Percentiles rank a stretch among this genome's conserved stretches.
Conservation (phyloP, 2,329 filamentous ascomycete genomes). For the Colletotrichum agaves region DNA sequence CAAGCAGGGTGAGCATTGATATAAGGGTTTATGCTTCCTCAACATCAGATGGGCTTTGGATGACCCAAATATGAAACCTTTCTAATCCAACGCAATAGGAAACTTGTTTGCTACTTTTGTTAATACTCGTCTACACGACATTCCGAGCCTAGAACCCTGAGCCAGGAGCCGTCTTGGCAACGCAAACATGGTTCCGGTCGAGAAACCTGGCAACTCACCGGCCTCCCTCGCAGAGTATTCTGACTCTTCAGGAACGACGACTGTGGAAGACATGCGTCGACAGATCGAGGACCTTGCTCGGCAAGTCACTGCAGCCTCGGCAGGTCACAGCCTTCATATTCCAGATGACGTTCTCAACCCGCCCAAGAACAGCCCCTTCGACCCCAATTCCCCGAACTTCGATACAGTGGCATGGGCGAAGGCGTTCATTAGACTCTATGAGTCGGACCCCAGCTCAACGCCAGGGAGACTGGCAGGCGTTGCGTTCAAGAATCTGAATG, state of each 20-base stretch:
- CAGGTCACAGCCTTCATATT: not conserved
- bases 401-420: conserved; percentile 43
- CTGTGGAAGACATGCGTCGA: not conserved
- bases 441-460: conserved; percentile 42
- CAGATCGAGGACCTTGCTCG: conserved; percentile 28
- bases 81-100: not conserved
- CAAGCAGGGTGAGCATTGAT: no score
- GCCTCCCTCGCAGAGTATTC: not conserved
- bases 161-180: not conserved
- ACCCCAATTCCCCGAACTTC: conserved; percentile 43
- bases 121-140: not conserved
- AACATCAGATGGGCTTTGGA: not conserved
- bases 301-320: conserved; percentile 22
- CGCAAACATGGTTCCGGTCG: not conserved
- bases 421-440: conserved; percentile 42
- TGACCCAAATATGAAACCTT: not conserved
- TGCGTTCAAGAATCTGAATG: conserved; percentile 42
- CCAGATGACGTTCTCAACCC: conserved; percentile 32
- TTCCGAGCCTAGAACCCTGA: not conserved
- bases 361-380: conserved; percentile 35
- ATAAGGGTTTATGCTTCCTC: not conserved
- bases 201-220: not conserved
- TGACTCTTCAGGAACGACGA: conserved; percentile 3
- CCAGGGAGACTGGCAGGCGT: conserved; percentile 42
- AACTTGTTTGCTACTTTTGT: not conserved